These are phyloP conservation scores for Suillus paluster DNA, from an alignment of 768 basidiomycete genomes.

Conservation along the genomic window DNA sequence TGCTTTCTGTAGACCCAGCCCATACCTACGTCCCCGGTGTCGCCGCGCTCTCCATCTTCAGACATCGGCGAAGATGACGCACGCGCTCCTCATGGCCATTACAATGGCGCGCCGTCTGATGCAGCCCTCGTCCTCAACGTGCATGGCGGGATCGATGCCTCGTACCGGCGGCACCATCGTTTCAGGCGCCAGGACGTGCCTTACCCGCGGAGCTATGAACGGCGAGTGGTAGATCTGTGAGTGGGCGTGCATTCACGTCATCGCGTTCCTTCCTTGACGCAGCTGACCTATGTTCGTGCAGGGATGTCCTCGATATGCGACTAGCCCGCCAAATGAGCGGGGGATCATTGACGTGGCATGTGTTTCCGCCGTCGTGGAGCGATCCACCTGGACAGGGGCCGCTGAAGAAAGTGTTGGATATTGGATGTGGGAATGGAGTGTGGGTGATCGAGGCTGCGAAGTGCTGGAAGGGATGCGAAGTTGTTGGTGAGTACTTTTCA, in stretches of 20 bases:
- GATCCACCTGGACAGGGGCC: background rate
- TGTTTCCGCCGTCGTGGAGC: constrained; percentile 38
- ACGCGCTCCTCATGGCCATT: background rate
- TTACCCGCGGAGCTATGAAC: constrained; percentile 70
- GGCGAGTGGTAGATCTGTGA: constrained; percentile 67
- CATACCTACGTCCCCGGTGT: background rate
- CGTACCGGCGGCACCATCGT: constrained; percentile 59
- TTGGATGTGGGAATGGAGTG: constrained; percentile 78
- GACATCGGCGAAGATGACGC: background rate
- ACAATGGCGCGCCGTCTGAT: background rate
- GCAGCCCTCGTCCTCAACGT: constrained; percentile 32
- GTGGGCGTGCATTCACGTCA: constrained; percentile 32
- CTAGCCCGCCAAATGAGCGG: constrained; percentile 57
- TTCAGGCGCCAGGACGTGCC: constrained; percentile 56
- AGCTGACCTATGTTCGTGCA: constrained; percentile 28
- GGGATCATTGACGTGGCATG: constrained; percentile 64
- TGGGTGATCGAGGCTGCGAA: constrained; percentile 73
- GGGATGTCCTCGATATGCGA: constrained; percentile 72
- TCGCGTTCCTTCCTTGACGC: background rate
- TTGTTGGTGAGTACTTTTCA: constrained; percentile 5
- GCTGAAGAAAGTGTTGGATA: constrained; percentile 50
- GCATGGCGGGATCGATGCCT: constrained; percentile 17
- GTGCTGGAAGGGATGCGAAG: constrained; percentile 57
- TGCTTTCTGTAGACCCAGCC: background rate
- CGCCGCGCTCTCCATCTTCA: background rate